These are phyloP conservation scores for Rhodotorula kratochvilovae DNA, from an alignment of 768 basidiomycete species.

Conservation along the genomic window DNA sequence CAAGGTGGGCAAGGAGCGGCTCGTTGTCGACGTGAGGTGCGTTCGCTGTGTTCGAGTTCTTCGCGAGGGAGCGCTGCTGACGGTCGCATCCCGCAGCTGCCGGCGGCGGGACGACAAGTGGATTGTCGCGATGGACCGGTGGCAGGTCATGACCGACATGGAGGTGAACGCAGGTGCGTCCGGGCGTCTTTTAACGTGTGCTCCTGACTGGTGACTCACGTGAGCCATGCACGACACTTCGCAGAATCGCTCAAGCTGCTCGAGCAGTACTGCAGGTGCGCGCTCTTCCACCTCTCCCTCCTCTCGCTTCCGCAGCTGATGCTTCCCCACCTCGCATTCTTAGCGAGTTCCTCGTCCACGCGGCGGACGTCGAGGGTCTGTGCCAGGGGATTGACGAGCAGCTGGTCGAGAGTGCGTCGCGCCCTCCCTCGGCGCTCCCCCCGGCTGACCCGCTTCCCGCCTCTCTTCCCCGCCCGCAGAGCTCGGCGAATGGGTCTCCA, in stretches of 20 bases:
- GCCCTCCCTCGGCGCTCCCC: no score
- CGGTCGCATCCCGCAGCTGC: constrained; percentile 58
- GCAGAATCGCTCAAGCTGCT: constrained; percentile 73
- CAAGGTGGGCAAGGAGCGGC: constrained; percentile 69
- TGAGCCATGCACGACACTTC: no score
- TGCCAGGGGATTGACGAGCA: constrained; percentile 93
- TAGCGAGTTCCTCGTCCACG: constrained; percentile 94
- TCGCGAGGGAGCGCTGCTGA: fast-evolving
- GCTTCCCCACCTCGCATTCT: background rate
- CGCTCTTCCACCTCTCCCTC: background rate
- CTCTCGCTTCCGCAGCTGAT: background rate
- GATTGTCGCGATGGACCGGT: constrained; percentile 98
- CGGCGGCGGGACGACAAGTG: constrained; percentile 69
- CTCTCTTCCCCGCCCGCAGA: constrained; percentile 51
- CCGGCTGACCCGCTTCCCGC: background rate
- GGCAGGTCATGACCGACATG: constrained; percentile 95
- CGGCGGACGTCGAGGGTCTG: constrained; percentile 96
- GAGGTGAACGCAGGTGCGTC: constrained; percentile 70
- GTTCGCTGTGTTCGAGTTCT: constrained; percentile 16
- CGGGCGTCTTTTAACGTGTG: background rate
- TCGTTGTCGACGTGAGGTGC: constrained; percentile 93
- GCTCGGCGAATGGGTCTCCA: constrained; percentile 82
- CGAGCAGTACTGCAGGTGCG: constrained; percentile 73
- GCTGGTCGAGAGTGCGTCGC: constrained; percentile 66
- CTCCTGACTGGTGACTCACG: background rate